Percentiles rank a stretch among this genome's conserved stretches.
Evolutionary conservation across 805 yeast genomes (phyloP).

Genomic region (Metschnikowia hibisci): DNA sequence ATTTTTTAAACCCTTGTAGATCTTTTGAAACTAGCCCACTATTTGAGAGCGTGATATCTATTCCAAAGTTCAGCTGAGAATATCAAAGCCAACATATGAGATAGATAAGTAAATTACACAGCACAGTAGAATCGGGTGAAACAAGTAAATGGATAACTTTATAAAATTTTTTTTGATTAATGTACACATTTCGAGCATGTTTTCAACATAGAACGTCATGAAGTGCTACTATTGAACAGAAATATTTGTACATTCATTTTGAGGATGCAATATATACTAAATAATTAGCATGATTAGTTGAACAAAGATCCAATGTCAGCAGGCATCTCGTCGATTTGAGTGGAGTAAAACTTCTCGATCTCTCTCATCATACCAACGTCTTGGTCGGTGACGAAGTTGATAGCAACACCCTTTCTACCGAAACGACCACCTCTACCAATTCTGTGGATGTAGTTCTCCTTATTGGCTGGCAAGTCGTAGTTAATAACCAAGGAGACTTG

Average conservation of each 20-base stretch:
- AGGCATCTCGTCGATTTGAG: constrained; percentile 93
- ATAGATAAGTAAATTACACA: too few relatives aligned
- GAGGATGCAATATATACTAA: not conserved
- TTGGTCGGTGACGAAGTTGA: constrained; percentile 82
- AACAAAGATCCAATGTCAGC: constrained; percentile 55
- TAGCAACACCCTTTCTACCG: constrained; percentile 98
- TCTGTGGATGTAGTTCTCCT: constrained; percentile 94
- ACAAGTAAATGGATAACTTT: too few relatives aligned
- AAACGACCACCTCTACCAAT: constrained; percentile 98
- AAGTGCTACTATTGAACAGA: not conserved
- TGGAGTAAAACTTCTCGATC: constrained; percentile 84
- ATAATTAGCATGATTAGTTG: constrained; percentile 23
- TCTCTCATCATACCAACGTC: constrained; percentile 75
- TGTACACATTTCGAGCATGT: too few relatives aligned
- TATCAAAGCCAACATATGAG: too few relatives aligned
- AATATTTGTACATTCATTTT: constrained; percentile 3
- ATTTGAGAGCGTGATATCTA: too few relatives aligned
- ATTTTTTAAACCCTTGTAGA: not conserved
- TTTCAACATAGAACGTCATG: not conserved
- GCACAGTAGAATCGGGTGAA: too few relatives aligned
- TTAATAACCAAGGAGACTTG: constrained; percentile 93
- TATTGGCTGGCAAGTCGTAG: constrained; percentile 86
- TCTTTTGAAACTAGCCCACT: not conserved
- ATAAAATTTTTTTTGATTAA: too few relatives aligned
- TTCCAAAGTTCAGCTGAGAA: too few relatives aligned